Evolutionary conservation across 495 filamentous ascomycete species (phyloP).

Genomic region (Letharia columbiana): DNA sequence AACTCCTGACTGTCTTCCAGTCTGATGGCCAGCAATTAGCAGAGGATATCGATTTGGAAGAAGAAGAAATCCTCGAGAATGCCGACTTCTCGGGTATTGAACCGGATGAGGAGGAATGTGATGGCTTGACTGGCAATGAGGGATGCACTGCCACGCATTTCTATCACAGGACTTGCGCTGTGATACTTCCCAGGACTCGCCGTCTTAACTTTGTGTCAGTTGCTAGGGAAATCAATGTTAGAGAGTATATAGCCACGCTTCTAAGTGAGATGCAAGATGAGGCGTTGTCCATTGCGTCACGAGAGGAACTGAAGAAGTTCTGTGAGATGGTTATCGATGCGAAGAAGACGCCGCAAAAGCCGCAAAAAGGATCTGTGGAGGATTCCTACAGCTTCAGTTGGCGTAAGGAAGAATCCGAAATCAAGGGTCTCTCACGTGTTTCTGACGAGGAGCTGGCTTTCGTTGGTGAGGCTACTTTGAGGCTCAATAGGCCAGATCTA

Average conservation of each 20-base stretch:
- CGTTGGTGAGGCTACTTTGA: neutral
- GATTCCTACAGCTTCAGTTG: neutral
- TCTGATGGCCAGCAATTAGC: conserved; percentile 9
- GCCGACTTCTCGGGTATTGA: conserved; percentile 22
- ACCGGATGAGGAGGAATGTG: conserved; percentile 33
- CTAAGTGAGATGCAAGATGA: neutral
- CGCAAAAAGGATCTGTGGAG: neutral
- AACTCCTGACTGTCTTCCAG: neutral
- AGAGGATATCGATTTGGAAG: neutral
- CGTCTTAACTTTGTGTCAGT: neutral
- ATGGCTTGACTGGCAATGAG: conserved; percentile 35
- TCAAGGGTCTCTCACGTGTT: neutral
- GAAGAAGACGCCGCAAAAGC: neutral
- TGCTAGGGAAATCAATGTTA: neutral
- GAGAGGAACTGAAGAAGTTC: conserved; percentile 1
- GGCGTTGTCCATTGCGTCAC: neutral
- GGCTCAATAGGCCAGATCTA: neutral
- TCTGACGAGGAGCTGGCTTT: neutral
- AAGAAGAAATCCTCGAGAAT: conserved; percentile 10
- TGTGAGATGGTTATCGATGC: neutral
- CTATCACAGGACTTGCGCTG: conserved; percentile 26
- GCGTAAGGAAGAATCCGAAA: neutral
- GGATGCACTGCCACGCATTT: conserved; percentile 27
- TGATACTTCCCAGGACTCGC: conserved; percentile 6
- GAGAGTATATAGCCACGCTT: neutral